Conservation (phyloP, 495 filamentous ascomycete species). For the Aspergillus asperescens region DNA sequence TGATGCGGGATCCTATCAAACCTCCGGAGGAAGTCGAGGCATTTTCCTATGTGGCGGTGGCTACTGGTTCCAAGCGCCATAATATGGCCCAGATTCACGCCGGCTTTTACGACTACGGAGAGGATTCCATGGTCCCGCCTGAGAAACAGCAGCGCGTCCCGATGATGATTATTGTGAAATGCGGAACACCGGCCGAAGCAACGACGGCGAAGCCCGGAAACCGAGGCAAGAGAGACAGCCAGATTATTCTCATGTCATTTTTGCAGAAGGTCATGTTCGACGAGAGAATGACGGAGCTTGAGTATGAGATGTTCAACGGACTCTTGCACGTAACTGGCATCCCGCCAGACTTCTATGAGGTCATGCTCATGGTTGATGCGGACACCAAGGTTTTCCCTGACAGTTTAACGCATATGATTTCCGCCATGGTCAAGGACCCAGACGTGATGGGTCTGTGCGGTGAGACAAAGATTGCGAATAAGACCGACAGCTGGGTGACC, state of each 20-base stretch:
- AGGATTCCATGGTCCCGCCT: constrained; percentile 65
- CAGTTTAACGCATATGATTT: constrained; percentile 96
- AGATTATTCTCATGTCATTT: constrained; percentile 99
- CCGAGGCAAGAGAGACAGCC: constrained; percentile 95
- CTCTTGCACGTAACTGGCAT: constrained; percentile 98
- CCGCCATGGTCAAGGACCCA: constrained; percentile 97
- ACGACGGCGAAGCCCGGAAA: constrained; percentile 85
- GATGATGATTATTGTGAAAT: constrained; percentile 97
- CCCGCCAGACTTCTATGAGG: constrained; percentile 94
- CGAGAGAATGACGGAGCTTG: constrained; percentile 99
- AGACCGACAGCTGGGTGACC: constrained; percentile 86
- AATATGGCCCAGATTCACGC: constrained; percentile 99
- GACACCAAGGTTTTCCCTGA: constrained; percentile 99
- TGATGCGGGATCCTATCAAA: constrained; percentile 89
- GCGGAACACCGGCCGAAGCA: constrained; percentile 84
- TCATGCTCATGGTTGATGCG: constrained; percentile 97
- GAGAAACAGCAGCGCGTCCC: constrained; percentile 98
- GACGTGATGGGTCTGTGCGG: constrained; percentile 99
- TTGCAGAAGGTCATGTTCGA: constrained; percentile 99
- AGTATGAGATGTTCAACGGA: constrained; percentile 99
- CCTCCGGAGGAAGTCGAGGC: constrained; percentile 72
- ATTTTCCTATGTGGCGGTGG: constrained; percentile 95
- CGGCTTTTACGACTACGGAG: constrained; percentile 96
- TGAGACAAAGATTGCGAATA: constrained; percentile 99
- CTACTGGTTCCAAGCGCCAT: constrained; percentile 92